Evolutionary conservation across 2,329 filamentous ascomycete species (phyloP), one percentile per base, ranked within the genome.

Genomic region (Beauveria pseudobassiana): DNA sequence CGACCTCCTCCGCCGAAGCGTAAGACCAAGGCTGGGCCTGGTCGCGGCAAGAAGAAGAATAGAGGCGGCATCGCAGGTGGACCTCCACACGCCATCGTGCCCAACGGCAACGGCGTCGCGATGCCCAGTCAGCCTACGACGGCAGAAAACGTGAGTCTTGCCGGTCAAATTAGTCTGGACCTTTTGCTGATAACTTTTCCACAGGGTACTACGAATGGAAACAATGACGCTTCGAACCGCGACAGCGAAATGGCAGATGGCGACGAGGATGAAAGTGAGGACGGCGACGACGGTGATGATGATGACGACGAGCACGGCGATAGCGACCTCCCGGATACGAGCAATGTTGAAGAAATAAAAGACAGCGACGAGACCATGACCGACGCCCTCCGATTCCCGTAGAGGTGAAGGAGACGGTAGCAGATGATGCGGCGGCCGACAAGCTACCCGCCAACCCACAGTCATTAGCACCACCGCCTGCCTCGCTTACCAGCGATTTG

Each of bases 1-100:
- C 85, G 88, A 63, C 87, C 88, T 0, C 88, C 87, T 30, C 88
- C 89, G 1, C 90, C 90, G 0, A 92, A 91, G 73, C 87, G 90
- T 73, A 96, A 93, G 79, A 80, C 83, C 53, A 93, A 90, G 73
- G 89, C 75, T 30, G 80, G 90, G 0, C 86, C 89, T 42, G 91
- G 91, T 8, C 85, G 91, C 64, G 90, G 90, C 18, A 82, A 86
- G 64, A 93, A 88, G 80, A 93, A 89, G 82, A 90, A 87, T 75
- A 91, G 87, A 72, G 71, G 78, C 67, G 59, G 59, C 18, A 61
- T 61, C 6, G 51, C 59, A 18, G 59, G 59, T 52, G 59, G 59
- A 14, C 59, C 59, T 22, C 14, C 51, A 4, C 51, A 40, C 3
- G 61, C 64, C 10, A 59, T 63, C 28, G 54, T 48, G 49, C 73